phyloP scores from a whole-genome alignment of 2,329 filamentous ascomycete species.

The Alternaria atra region DNA sequence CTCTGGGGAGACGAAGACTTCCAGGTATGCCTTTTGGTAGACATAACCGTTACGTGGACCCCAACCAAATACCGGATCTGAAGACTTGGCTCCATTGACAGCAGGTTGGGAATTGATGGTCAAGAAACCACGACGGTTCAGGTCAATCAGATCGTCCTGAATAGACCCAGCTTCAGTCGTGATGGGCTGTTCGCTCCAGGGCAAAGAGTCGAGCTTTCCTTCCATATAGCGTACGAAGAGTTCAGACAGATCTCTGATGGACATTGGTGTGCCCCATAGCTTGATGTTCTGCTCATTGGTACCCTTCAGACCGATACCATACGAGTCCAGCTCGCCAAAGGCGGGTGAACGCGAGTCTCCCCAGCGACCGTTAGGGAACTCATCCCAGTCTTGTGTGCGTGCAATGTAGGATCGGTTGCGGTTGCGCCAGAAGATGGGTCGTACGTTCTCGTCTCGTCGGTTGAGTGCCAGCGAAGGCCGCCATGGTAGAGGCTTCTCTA shows the following conservation, averaged over 20 bases:
- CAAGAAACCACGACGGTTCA: slow-evolving; percentile 87
- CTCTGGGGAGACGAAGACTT: slow-evolving; percentile 84
- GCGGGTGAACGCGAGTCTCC: slow-evolving; percentile 95
- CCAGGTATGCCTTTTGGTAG: slow-evolving; percentile 97
- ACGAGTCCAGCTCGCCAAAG: slow-evolving; percentile 93
- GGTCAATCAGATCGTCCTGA: slow-evolving; percentile 75
- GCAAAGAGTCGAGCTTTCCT: slow-evolving; percentile 80
- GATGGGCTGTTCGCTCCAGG: slow-evolving; percentile 93
- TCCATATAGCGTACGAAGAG: slow-evolving; percentile 88
- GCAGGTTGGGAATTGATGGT: slow-evolving; percentile 98
- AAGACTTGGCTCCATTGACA: slow-evolving; percentile 88
- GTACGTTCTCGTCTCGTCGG: slow-evolving; percentile 90
- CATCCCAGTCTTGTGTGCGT: slow-evolving; percentile 97
- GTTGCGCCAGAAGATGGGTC: slow-evolving; percentile 98
- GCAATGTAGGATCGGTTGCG: slow-evolving; percentile 94
- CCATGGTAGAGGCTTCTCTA: slow-evolving; percentile 94
- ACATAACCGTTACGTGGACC: slow-evolving; percentile 94
- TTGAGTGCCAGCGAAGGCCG: slow-evolving; percentile 91
- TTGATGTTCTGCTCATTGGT: slow-evolving; percentile 96
- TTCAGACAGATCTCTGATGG: slow-evolving; percentile 79
- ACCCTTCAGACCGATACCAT: slow-evolving; percentile 91
- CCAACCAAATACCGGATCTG: slow-evolving; percentile 89
- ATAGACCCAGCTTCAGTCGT: slow-evolving; percentile 83
- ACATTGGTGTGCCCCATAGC: slow-evolving; percentile 88
- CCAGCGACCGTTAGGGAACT: slow-evolving; percentile 98